Conservation (phyloP, 2,329 filamentous ascomycete species). For the Lachnellula hyalina region DNA sequence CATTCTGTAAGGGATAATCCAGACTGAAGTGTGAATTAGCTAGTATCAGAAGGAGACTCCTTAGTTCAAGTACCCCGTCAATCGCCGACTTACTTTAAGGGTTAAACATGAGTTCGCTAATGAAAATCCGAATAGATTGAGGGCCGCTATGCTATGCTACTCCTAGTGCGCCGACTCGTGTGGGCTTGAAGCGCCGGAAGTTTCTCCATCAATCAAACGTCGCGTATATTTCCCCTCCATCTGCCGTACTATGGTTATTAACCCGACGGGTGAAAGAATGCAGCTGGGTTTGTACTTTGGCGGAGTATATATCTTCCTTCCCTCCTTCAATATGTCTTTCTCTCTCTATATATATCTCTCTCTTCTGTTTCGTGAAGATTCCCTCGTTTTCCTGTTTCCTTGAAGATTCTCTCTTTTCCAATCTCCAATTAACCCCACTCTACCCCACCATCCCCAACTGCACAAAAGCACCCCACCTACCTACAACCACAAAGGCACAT, state of each 20-base stretch:
- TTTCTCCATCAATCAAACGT: slow-evolving; percentile 18
- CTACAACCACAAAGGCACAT: neutral
- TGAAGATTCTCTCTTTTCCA: neutral
- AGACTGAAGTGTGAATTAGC: no score
- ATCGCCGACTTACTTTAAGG: no score
- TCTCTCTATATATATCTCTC: neutral
- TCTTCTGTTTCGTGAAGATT: neutral
- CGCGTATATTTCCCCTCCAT: neutral
- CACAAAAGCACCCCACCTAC: neutral
- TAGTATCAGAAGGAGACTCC: no score
- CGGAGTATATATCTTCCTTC: neutral
- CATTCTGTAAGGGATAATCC: no score
- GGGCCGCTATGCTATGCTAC: no score
- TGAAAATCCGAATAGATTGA: no score
- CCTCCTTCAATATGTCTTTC: neutral
- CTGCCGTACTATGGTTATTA: slow-evolving; percentile 1
- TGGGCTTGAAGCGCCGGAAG: neutral
- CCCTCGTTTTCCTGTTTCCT: neutral
- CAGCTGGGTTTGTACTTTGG: neutral
- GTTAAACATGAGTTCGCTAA: no score
- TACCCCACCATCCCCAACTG: neutral
- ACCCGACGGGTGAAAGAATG: neutral
- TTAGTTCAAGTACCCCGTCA: no score
- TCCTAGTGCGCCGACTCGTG: no score
- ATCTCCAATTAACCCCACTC: neutral